These are phyloP conservation scores for Talaromyces nanjingensis DNA, from an alignment of 495 filamentous ascomycete species.

Conservation along the genomic window DNA sequence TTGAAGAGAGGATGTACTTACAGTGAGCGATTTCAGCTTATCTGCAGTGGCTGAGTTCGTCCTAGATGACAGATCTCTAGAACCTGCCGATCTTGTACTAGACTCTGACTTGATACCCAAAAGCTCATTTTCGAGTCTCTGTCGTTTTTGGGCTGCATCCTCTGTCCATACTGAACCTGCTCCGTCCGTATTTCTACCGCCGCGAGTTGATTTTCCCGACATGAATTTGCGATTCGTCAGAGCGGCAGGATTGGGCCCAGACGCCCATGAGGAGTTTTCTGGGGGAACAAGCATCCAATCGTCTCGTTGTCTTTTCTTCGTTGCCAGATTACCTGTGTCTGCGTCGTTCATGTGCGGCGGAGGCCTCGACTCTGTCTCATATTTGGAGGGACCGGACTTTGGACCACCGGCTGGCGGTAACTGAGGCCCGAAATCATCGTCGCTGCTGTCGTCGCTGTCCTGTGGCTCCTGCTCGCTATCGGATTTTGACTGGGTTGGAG, in stretches of 20 bases:
- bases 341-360: conserved; percentile 12
- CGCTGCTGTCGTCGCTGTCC: conserved; percentile 35
- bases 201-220: conserved; percentile 55
- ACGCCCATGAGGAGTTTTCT: conserved; percentile 49
- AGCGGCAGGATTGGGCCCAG: conserved; percentile 77
- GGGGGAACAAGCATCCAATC: conserved; percentile 95
- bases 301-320: conserved; percentile 56
- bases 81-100: conserved; percentile 12
- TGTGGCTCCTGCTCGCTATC: conserved; percentile 10
- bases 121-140: conserved; percentile 75
- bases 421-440: conserved; percentile 76
- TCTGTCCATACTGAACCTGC: conserved; percentile 76
- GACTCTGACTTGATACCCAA: conserved; percentile 53
- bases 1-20: conserved; percentile 15
- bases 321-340: conserved; percentile 20
- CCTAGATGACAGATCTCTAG: conserved; percentile 11
- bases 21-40: conserved; percentile 54
- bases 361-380: conserved; percentile 16
- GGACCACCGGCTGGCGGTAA: conserved; percentile 51
- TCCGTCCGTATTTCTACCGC: conserved; percentile 28
- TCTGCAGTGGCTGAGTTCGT: conserved; percentile 39
- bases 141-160: conserved; percentile 79
- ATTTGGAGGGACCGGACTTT: conserved; percentile 13
- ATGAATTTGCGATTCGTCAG: conserved; percentile 79
- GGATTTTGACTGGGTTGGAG: background rate